These are phyloP conservation scores for Pyricularia pennisetigena DNA, from an alignment of 2,329 filamentous ascomycete species.

Conservation along the genomic window DNA sequence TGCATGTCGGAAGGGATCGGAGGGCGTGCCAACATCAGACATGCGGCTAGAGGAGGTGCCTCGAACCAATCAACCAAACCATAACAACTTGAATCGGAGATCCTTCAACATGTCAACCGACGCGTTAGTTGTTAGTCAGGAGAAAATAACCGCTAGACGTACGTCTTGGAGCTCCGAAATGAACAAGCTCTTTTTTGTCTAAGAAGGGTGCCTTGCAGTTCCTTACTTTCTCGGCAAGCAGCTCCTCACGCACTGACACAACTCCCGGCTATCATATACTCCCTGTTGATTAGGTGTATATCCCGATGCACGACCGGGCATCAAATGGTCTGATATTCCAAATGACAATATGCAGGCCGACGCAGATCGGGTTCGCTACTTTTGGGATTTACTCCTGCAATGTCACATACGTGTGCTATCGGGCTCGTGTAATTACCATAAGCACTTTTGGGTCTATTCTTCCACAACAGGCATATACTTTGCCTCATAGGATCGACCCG, in stretches of 20 bases:
- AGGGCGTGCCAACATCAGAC: neutral
- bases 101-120: neutral
- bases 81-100: neutral
- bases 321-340: neutral
- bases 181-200: neutral
- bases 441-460: neutral
- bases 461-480: neutral
- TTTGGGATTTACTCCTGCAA: neutral
- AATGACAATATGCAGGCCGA: neutral
- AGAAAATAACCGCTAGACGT: neutral
- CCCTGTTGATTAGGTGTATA: neutral
- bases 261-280: neutral
- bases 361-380: neutral
- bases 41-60: neutral
- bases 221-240: neutral
- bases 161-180: neutral
- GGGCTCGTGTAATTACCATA: neutral
- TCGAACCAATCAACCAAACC: neutral
- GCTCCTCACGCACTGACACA: neutral
- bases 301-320: neutral
- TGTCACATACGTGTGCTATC: neutral
- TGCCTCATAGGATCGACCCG: neutral
- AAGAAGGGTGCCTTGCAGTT: neutral
- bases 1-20: neutral
- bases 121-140: neutral